These are phyloP conservation scores for Juglanconis juglandina DNA, from an alignment of 2,329 filamentous ascomycete species.

Conservation along the genomic window DNA sequence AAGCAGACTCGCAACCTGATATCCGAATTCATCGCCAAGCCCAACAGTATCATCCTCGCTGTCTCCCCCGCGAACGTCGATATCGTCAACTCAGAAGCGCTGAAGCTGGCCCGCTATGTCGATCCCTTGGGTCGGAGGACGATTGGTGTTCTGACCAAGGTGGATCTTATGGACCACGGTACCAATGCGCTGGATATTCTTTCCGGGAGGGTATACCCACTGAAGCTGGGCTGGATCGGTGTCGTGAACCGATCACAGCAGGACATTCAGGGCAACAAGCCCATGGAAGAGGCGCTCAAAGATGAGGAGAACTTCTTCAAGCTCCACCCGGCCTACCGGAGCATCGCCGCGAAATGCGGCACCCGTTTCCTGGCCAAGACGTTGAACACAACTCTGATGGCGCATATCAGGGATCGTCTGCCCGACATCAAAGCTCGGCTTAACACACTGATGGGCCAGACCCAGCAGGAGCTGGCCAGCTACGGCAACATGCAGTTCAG, in stretches of 20 bases:
- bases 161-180: constrained; percentile 97
- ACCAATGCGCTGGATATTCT: constrained; percentile 98
- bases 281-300: constrained; percentile 86
- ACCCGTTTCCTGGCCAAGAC: constrained; percentile 94
- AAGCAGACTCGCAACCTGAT: constrained; percentile 97
- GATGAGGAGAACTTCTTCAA: constrained; percentile 93
- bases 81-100: constrained; percentile 95
- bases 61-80: constrained; percentile 97
- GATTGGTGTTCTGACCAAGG: constrained; percentile 97
- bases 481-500: constrained; percentile 98
- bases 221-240: constrained; percentile 96
- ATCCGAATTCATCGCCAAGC: constrained; percentile 96
- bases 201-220: constrained; percentile 88
- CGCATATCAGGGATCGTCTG: constrained; percentile 89
- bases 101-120: constrained; percentile 94
- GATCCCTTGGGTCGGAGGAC: constrained; percentile 96
- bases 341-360: constrained; percentile 89
- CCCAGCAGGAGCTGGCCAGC: constrained; percentile 94
- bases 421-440: constrained; percentile 97
- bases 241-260: constrained; percentile 98
- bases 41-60: constrained; percentile 95
- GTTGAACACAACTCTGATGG: constrained; percentile 91
- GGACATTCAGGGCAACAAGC: constrained; percentile 93
- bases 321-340: constrained; percentile 94
- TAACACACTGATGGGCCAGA: constrained; percentile 99